phyloP scores from a whole-genome alignment of 2,329 filamentous ascomycete species.

The Stachybotrys echinatus region DNA sequence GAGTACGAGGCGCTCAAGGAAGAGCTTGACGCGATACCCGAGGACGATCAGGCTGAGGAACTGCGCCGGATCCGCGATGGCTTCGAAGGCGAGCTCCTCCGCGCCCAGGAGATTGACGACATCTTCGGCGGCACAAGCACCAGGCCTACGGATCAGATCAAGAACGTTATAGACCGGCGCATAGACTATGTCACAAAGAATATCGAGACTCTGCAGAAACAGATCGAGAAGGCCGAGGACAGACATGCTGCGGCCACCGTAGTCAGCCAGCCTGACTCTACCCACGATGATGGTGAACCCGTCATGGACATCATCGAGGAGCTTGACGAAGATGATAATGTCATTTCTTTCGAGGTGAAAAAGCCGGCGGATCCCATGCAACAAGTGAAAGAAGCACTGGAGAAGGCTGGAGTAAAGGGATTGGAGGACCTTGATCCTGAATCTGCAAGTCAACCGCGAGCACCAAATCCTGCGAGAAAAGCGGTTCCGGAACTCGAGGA shows the following conservation, averaged over 20 bases:
- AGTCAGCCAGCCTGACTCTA: constrained; percentile 53
- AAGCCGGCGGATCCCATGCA: constrained; percentile 63
- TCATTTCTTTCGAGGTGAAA: constrained; percentile 63
- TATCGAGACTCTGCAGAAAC: constrained; percentile 66
- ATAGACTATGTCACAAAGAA: constrained; percentile 90
- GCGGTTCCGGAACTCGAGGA: background rate
- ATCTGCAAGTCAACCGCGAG: background rate
- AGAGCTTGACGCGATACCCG: constrained; percentile 58
- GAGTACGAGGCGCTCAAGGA: constrained; percentile 90
- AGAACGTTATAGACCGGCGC: constrained; percentile 61
- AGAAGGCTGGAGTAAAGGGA: constrained; percentile 68
- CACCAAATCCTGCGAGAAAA: background rate
- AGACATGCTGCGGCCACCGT: constrained; percentile 61
- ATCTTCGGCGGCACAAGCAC: constrained; percentile 28
- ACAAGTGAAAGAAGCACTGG: constrained; percentile 65
- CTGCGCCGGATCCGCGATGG: constrained; percentile 52
- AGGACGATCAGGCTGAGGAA: constrained; percentile 38
- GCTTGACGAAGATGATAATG: constrained; percentile 83
- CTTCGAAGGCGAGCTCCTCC: constrained; percentile 59
- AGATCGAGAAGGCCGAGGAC: constrained; percentile 63
- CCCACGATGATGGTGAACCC: constrained; percentile 65
- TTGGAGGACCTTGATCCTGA: constrained; percentile 13
- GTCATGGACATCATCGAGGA: constrained; percentile 90
- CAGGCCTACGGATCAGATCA: constrained; percentile 38
- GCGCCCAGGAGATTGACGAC: constrained; percentile 48